These are phyloP conservation scores for Elsinoe batatas DNA, from an alignment of 2,329 filamentous ascomycete genomes.

Conservation along the genomic window DNA sequence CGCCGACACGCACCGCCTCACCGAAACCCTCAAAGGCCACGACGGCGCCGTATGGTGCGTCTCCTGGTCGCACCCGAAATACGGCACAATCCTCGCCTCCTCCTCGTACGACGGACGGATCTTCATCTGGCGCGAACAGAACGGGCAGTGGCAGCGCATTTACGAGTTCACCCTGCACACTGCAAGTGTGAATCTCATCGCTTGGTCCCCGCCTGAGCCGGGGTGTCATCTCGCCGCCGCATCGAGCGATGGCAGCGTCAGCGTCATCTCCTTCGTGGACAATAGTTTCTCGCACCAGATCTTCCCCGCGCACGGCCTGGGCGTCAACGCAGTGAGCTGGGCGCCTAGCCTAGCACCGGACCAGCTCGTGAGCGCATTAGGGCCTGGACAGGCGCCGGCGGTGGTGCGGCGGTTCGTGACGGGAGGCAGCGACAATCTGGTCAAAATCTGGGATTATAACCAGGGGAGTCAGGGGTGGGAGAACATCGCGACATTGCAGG, in stretches of 20 bases:
- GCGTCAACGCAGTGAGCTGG: constrained; percentile 94
- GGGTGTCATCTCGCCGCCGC: constrained; percentile 93
- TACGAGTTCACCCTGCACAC: constrained; percentile 92
- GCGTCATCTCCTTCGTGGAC: constrained; percentile 93
- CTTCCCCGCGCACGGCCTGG: constrained; percentile 85
- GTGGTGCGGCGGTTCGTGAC: constrained; percentile 76
- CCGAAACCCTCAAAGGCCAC: constrained; percentile 92
- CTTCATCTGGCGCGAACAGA: constrained; percentile 92
- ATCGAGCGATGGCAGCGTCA: constrained; percentile 85
- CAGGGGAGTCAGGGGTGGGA: constrained; percentile 29
- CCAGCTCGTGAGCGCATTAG: constrained; percentile 63
- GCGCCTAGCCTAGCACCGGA: constrained; percentile 77
- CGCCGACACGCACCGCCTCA: constrained; percentile 76
- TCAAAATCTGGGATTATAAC: constrained; percentile 89
- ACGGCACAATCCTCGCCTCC: constrained; percentile 93
- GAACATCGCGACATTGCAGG: constrained; percentile 53
- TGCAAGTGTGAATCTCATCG: constrained; percentile 90
- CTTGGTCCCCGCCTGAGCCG: constrained; percentile 94
- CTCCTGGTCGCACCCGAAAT: constrained; percentile 96
- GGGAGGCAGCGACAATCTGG: constrained; percentile 82
- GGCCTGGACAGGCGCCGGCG: constrained; percentile 35
- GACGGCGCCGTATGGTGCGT: constrained; percentile 98
- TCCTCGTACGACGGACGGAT: constrained; percentile 97
- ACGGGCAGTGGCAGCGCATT: constrained; percentile 56
- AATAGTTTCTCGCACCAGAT: constrained; percentile 83